phyloP scores from a whole-genome alignment of 2,329 filamentous ascomycete genomes.

The Emmonsiellopsis sp. region DNA sequence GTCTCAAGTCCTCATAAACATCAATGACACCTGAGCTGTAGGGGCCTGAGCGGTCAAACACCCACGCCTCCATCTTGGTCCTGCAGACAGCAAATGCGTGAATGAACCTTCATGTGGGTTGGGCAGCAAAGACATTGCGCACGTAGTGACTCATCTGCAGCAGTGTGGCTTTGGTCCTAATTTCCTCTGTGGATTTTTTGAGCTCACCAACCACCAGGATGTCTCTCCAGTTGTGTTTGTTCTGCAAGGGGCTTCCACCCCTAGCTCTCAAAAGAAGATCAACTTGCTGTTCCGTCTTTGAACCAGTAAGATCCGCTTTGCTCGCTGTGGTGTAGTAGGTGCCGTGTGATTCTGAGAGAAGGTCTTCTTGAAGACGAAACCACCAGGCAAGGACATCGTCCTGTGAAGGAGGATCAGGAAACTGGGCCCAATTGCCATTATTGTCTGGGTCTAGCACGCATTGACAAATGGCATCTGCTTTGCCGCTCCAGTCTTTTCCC shows the following conservation, averaged over 20 bases:
- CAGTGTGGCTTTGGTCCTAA: conserved; percentile 7
- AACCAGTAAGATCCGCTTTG: conserved; percentile 5
- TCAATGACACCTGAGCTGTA: conserved; percentile 24
- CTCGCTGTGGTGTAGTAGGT: conserved; percentile 7
- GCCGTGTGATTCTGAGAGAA: conserved; percentile 8
- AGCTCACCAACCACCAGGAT: conserved; percentile 13
- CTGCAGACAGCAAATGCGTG: conserved; percentile 21
- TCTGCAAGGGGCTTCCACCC: background rate
- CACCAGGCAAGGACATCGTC: conserved; percentile 9
- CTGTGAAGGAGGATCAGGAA: conserved; percentile 7
- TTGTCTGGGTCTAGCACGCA: conserved; percentile 2
- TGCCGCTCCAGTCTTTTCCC: conserved; percentile 11
- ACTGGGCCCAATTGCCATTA: conserved; percentile 3
- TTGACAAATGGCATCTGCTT: conserved; percentile 3
- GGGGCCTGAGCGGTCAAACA: conserved; percentile 25
- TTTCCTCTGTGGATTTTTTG: conserved; percentile 6
- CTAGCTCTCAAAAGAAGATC: conserved; percentile 12
- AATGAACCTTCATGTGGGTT: conserved; percentile 23
- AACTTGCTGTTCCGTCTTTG: conserved; percentile 11
- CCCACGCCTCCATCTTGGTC: conserved; percentile 20
- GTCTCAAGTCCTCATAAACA: conserved; percentile 21
- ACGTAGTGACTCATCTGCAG: conserved; percentile 12
- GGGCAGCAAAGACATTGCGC: conserved; percentile 19
- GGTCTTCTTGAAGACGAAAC: conserved; percentile 12
- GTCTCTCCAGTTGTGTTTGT: conserved; percentile 13